These are phyloP conservation scores for Hygrophorus russula DNA, from an alignment of 768 basidiomycete genomes.

Conservation along the genomic window DNA sequence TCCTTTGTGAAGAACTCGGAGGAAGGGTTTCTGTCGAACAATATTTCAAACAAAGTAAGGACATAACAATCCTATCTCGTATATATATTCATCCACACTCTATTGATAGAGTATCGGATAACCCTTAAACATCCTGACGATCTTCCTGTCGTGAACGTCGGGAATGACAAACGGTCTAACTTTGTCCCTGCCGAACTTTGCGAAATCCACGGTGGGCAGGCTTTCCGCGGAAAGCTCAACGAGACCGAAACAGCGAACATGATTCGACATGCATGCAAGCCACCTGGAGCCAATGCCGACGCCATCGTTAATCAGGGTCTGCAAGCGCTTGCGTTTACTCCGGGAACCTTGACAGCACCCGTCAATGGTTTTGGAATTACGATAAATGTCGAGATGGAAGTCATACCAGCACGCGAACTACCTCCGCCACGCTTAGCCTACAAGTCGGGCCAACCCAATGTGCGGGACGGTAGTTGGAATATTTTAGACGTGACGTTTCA, in stretches of 20 bases:
- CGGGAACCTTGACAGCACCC: conserved; percentile 18
- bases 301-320: conserved; percentile 52
- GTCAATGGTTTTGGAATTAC: conserved; percentile 46
- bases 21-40: conserved; percentile 46
- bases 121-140: conserved; percentile 32
- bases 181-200: conserved; percentile 65
- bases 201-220: conserved; percentile 45
- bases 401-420: conserved; percentile 56
- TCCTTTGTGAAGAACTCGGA: conserved; percentile 40
- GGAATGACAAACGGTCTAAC: conserved; percentile 17
- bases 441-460: conserved; percentile 27
- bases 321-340: conserved; percentile 36
- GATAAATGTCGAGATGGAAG: conserved; percentile 47
- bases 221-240: conserved; percentile 48
- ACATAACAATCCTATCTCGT: not conserved
- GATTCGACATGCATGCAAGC: conserved; percentile 59
- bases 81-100: not conserved
- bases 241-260: conserved; percentile 57
- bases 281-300: conserved; percentile 46
- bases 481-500: conserved; percentile 64
- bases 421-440: conserved; percentile 49
- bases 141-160: conserved; percentile 44
- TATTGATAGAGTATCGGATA: conserved; percentile 41
- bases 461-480: conserved; percentile 65
- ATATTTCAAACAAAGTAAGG: conserved; percentile 53